Percentiles rank a stretch among this genome's conserved stretches.
Conservation (phyloP, 192 early-diverging fungal genomes). For the Coemansia sp. region DNA sequence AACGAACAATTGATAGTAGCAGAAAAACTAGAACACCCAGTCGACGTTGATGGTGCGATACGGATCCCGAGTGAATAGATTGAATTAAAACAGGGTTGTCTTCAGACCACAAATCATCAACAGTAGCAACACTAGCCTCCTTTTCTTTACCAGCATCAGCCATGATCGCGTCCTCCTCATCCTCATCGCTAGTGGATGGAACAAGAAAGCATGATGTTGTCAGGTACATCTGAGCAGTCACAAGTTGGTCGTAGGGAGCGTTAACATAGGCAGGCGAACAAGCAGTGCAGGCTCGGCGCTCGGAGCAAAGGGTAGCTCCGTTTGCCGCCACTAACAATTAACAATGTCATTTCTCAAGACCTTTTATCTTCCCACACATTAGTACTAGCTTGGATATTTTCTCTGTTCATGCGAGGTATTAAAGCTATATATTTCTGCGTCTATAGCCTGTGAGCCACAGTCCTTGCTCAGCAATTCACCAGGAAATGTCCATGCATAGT, state of each 20-base stretch:
- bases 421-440: neutral
- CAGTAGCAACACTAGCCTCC: neutral
- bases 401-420: neutral
- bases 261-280: conserved; percentile 40
- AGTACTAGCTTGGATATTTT: neutral
- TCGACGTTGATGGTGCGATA: no score
- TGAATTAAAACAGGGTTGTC: neutral
- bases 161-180: neutral
- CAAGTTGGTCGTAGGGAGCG: conserved; percentile 57
- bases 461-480: neutral
- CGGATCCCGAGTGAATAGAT: neutral
- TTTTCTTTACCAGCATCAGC: neutral
- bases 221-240: conserved; percentile 13
- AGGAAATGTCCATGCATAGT: neutral
- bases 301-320: neutral
- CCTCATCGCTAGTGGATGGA: no score
- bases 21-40: no score
- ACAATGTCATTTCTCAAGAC: neutral
- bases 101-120: conserved; percentile 1
- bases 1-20: no score
- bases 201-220: no score
- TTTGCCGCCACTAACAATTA: neutral
- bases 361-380: neutral
- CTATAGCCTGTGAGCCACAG: neutral
- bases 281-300: neutral